These are phyloP conservation scores for Pichia thaimueangensis DNA, from an alignment of 805 yeast genomes.

Conservation along the genomic window DNA sequence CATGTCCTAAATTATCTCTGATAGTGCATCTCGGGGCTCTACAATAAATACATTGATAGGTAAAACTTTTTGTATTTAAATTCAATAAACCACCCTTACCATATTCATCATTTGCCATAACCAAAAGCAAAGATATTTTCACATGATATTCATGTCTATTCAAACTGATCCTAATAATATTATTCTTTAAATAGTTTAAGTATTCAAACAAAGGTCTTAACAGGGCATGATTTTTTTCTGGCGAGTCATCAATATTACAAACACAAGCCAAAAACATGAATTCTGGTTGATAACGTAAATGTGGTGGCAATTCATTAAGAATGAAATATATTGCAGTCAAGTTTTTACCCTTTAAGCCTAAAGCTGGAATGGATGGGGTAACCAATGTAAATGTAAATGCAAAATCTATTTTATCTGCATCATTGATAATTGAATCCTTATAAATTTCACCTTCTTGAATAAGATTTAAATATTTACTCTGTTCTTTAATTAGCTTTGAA, in stretches of 20 bases:
- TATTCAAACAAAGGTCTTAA: slow-evolving; percentile 3
- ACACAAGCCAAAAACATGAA: slow-evolving; percentile 6
- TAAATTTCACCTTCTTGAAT: slow-evolving; percentile 7
- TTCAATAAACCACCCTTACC: neutral
- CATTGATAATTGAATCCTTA: neutral
- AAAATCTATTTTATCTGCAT: slow-evolving; percentile 5
- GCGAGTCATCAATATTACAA: neutral
- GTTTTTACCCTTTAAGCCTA: neutral
- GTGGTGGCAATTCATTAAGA: slow-evolving; percentile 6
- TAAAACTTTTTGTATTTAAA: neutral
- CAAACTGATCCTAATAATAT: slow-evolving; percentile 2
- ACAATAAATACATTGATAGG: slow-evolving; percentile 6
- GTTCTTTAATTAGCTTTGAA: slow-evolving; percentile 2
- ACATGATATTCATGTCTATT: slow-evolving; percentile 10
- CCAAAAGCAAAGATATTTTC: slow-evolving; percentile 1
- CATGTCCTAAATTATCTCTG: neutral
- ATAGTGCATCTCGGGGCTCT: neutral
- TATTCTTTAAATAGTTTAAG: neutral
- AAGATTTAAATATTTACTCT: neutral
- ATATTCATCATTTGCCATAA: neutral
- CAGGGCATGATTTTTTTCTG: neutral
- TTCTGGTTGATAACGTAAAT: slow-evolving; percentile 7
- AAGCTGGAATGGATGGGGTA: neutral
- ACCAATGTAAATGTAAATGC: slow-evolving; percentile 7
- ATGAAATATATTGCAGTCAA: neutral